A percentile compares a stretch with the other conserved stretches of the same genome.
Conservation (phyloP, 2,329 filamentous ascomycete genomes). For the Ascochyta clinopodiicola region DNA sequence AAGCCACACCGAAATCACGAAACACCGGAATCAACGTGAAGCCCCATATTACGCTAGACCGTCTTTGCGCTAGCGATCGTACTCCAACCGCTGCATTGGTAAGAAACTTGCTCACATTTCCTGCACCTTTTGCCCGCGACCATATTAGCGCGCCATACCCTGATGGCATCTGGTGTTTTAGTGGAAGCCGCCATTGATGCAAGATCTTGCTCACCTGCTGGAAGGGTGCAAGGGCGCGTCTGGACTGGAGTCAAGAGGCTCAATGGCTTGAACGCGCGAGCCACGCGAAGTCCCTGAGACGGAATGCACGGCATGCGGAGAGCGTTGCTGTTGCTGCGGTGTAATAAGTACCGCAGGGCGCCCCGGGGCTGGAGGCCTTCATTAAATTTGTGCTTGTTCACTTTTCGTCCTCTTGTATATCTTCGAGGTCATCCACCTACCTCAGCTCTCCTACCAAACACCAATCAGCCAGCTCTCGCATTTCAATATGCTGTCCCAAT, state of each 20-base stretch:
- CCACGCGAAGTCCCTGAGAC: slow-evolving; percentile 29
- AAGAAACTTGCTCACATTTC: slow-evolving; percentile 44
- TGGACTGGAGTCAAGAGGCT: slow-evolving; percentile 19
- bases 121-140: slow-evolving; percentile 16
- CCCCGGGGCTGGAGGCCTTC: slow-evolving; percentile 20
- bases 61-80: slow-evolving; percentile 25
- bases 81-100: slow-evolving; percentile 26
- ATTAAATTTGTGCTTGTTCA: slow-evolving; percentile 4
- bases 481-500: slow-evolving; percentile 40
- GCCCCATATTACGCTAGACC: slow-evolving; percentile 13
- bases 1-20: background rate
- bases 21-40: background rate
- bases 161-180: slow-evolving; percentile 19
- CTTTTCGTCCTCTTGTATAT: background rate
- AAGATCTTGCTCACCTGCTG: slow-evolving; percentile 32
- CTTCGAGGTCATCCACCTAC: background rate
- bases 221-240: slow-evolving; percentile 20
- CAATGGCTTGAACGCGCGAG: slow-evolving; percentile 32
- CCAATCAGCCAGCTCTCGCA: slow-evolving; percentile 1
- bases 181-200: slow-evolving; percentile 24
- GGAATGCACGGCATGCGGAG: slow-evolving; percentile 37
- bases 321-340: slow-evolving; percentile 19
- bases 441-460: background rate
- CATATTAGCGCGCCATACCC: slow-evolving; percentile 10
- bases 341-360: slow-evolving; percentile 38